Percentiles rank a stretch among this genome's conserved stretches.
These are phyloP conservation scores for Oryza australiensis DNA, from an alignment of 176 grass and related monocot genomes.

Conservation along the genomic window DNA sequence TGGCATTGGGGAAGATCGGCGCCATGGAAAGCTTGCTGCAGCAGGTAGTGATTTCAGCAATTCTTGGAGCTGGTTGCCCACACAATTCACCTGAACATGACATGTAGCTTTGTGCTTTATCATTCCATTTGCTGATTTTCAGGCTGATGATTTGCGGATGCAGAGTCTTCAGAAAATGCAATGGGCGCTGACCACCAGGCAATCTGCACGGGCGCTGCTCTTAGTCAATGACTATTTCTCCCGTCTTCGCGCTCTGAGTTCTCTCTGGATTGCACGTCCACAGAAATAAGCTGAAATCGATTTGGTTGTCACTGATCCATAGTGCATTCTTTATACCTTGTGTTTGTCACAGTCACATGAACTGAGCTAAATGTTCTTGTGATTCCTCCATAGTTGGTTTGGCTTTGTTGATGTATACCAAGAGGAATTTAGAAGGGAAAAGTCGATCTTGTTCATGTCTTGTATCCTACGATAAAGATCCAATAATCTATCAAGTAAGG, in stretches of 20 bases:
- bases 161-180: constrained; percentile 49
- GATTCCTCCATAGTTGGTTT: neutral
- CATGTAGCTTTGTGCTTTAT: neutral
- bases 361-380: neutral
- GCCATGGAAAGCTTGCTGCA: constrained; percentile 41
- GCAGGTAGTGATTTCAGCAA: constrained; percentile 31
- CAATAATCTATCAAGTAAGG: too few species aligned
- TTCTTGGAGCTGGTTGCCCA: neutral
- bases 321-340: neutral
- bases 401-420: neutral
- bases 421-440: too few species aligned
- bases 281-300: constrained; percentile 11
- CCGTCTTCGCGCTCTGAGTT: constrained; percentile 50
- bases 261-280: constrained; percentile 57
- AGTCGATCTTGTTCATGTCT: too few species aligned
- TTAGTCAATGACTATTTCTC: constrained; percentile 49
- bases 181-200: constrained; percentile 44
- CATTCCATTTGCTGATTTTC: neutral
- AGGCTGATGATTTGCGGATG: constrained; percentile 59
- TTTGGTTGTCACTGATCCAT: neutral
- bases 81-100: neutral
- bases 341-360: neutral
- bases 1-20: constrained; percentile 49
- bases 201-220: constrained; percentile 58
- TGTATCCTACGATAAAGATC: too few species aligned